A percentile compares a stretch with the other conserved stretches of the same genome.
These are phyloP conservation scores for Chytridium lagenaria DNA, from an alignment of 371 early-diverging fungal species.

Conservation along the genomic window DNA sequence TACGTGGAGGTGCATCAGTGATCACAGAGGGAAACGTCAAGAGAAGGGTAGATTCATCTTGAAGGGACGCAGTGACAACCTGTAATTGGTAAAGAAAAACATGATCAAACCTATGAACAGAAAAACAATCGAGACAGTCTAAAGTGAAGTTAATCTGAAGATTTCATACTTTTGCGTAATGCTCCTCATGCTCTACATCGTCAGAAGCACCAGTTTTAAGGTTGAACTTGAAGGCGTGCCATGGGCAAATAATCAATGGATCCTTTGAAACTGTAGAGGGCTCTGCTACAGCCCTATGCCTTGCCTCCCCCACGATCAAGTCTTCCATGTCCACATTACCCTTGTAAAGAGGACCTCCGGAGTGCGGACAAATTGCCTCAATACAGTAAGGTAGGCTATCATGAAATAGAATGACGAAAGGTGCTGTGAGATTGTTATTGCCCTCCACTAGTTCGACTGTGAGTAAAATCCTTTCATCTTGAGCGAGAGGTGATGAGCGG, in stretches of 20 bases:
- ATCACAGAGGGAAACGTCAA: no score
- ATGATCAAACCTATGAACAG: neutral
- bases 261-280: no score
- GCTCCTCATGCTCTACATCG: conserved; percentile 23
- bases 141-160: no score
- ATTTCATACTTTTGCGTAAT: conserved; percentile 23
- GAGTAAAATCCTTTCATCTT: neutral
- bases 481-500: neutral
- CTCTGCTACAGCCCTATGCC: no score
- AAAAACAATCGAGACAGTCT: neutral
- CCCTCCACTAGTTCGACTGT: neutral
- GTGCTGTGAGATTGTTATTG: neutral
- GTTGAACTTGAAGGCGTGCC: conserved; percentile 47
- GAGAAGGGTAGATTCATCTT: no score
- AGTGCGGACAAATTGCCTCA: conserved; percentile 45
- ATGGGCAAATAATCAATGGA: conserved; percentile 48
- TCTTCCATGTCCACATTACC: conserved; percentile 43
- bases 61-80: no score
- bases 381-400: conserved; percentile 21
- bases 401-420: conserved; percentile 5
- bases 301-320: conserved; percentile 2
- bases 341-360: conserved; percentile 42
- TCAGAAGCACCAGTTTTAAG: conserved; percentile 32
- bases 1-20: no score
- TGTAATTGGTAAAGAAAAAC: no score